Evolutionary conservation across 2,329 filamentous ascomycete genomes (phyloP).

Genomic region (Harringtonia lauricola): DNA sequence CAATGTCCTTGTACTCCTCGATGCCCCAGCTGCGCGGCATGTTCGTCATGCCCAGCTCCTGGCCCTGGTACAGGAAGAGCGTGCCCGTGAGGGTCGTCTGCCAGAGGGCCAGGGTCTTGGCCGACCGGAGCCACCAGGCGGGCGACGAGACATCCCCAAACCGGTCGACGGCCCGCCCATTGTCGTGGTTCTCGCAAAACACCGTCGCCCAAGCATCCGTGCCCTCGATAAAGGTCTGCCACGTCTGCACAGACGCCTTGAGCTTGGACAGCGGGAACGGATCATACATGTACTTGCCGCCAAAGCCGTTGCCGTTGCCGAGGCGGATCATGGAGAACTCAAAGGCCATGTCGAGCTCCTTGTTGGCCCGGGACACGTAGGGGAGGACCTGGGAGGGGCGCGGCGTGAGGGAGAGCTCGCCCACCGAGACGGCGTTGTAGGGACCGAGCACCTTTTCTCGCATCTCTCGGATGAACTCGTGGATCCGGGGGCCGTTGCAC

Average conservation of each 20-base stretch:
- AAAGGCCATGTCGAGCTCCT: slow-evolving; percentile 57
- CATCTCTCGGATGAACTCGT: slow-evolving; percentile 57
- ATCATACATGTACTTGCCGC: too few relatives aligned
- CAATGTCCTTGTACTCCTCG: slow-evolving; percentile 32
- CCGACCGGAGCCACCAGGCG: slow-evolving; percentile 29
- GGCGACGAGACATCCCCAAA: slow-evolving; percentile 31
- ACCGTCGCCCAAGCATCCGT: slow-evolving; percentile 45
- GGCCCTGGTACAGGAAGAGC: slow-evolving; percentile 45
- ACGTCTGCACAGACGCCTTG: slow-evolving; percentile 18
- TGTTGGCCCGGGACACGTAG: slow-evolving; percentile 48
- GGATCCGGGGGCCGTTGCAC: slow-evolving; percentile 55
- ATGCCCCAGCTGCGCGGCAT: slow-evolving; percentile 34
- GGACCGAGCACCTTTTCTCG: slow-evolving; percentile 41
- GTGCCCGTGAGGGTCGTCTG: slow-evolving; percentile 36
- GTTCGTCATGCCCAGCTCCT: slow-evolving; percentile 47
- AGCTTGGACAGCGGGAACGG: too few relatives aligned
- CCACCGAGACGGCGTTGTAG: slow-evolving; percentile 47
- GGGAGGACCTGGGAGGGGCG: slow-evolving; percentile 42
- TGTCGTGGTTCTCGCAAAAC: slow-evolving; percentile 54
- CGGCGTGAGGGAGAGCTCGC: slow-evolving; percentile 53
- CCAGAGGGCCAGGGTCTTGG: slow-evolving; percentile 41
- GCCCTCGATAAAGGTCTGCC: slow-evolving; percentile 37
- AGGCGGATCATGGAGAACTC: slow-evolving; percentile 53
- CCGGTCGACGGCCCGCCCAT: slow-evolving; percentile 40
- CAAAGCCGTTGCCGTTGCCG: too few relatives aligned